phyloP scores from a whole-genome alignment of 2,329 filamentous ascomycete species.

The Nemania serpens region DNA sequence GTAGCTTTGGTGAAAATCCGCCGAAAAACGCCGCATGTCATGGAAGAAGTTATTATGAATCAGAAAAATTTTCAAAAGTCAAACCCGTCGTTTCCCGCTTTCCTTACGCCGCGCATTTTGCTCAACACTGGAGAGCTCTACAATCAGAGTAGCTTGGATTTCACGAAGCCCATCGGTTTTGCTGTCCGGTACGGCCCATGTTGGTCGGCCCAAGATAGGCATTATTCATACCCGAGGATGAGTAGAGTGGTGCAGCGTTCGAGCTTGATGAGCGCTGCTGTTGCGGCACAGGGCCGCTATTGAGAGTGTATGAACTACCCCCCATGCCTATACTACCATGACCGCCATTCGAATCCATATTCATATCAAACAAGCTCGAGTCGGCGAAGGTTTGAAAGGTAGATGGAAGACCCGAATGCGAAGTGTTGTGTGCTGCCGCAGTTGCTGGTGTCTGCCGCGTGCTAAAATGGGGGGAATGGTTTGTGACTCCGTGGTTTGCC shows the following conservation, averaged over 20 bases:
- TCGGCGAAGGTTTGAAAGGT: constrained; percentile 38
- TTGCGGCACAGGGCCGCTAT: constrained; percentile 32
- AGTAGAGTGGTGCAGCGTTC: constrained; percentile 35
- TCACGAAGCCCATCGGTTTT: constrained; percentile 38
- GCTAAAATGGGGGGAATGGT: constrained; percentile 41
- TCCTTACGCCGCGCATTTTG: constrained; percentile 27
- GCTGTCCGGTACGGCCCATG: constrained; percentile 36
- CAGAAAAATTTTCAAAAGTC: constrained; percentile 17
- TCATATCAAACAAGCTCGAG: constrained; percentile 38
- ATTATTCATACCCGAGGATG: constrained; percentile 36
- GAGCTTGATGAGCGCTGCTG: constrained; percentile 38
- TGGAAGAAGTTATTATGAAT: constrained; percentile 21
- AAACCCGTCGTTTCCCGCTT: constrained; percentile 24
- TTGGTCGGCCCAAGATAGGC: constrained; percentile 34
- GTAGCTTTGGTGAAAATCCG: constrained; percentile 12
- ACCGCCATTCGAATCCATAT: constrained; percentile 35
- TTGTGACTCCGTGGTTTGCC: constrained; percentile 36
- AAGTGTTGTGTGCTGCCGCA: constrained; percentile 35
- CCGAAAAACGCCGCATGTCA: constrained; percentile 25
- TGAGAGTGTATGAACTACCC: constrained; percentile 35
- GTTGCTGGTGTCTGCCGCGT: constrained; percentile 37
- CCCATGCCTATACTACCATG: constrained; percentile 36
- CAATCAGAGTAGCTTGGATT: constrained; percentile 7
- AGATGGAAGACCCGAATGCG: constrained; percentile 38
- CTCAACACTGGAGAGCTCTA: constrained; percentile 12